These are phyloP conservation scores for Pleurotus pulmonarius DNA, from an alignment of 768 basidiomycete genomes.

Conservation along the genomic window DNA sequence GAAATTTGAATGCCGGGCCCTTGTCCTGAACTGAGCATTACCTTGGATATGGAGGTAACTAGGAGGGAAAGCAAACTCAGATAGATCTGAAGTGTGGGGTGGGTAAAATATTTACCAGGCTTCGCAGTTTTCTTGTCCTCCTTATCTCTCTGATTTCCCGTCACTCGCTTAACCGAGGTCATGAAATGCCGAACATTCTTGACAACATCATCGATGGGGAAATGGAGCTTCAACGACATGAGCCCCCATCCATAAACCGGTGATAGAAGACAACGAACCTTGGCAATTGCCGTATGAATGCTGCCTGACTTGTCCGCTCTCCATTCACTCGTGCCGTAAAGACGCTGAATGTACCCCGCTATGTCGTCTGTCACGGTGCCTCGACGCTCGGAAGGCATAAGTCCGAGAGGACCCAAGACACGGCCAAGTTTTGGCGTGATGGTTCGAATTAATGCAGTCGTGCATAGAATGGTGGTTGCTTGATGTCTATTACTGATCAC, in stretches of 20 bases:
- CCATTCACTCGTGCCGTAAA: conserved; percentile 88
- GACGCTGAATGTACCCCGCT: conserved; percentile 70
- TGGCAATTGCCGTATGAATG: conserved; percentile 78
- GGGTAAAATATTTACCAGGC: conserved; percentile 36
- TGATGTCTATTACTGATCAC: conserved; percentile 69
- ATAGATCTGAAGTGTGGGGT: background rate
- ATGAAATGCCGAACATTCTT: conserved; percentile 80
- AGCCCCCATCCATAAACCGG: conserved; percentile 2
- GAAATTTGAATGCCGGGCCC: conserved; percentile 89
- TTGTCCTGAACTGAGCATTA: conserved; percentile 79
- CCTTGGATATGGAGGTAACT: conserved; percentile 78
- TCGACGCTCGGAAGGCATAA: conserved; percentile 93
- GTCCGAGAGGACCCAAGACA: conserved; percentile 80
- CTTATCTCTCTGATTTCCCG: conserved; percentile 63
- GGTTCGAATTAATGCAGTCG: conserved; percentile 69
- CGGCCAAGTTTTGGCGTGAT: conserved; percentile 79
- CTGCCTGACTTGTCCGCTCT: conserved; percentile 85
- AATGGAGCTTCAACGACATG: conserved; percentile 53
- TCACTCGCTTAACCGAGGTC: conserved; percentile 66
- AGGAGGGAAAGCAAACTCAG: conserved; percentile 9
- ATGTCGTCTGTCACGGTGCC: conserved; percentile 94
- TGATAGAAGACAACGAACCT: conserved; percentile 39
- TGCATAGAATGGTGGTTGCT: conserved; percentile 83
- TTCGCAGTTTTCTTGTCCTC: conserved; percentile 41
- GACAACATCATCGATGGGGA: conserved; percentile 69